phyloP scores from a whole-genome alignment of 495 filamentous ascomycete species.

The Penicillium ucsense region DNA sequence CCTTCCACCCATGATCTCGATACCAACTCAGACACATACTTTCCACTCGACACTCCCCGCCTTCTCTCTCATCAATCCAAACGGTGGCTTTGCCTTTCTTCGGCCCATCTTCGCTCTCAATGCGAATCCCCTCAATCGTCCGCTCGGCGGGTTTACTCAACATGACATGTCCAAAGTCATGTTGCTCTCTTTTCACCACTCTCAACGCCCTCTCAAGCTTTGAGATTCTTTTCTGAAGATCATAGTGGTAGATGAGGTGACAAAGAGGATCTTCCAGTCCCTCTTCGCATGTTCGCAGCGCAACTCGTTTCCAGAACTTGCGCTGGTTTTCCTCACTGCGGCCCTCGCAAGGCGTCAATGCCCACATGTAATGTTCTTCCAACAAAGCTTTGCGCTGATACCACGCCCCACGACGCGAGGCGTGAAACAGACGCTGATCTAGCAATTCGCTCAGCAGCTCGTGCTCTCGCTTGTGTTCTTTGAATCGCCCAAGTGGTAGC shows the following conservation, averaged over 20 bases:
- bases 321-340: constrained; percentile 54
- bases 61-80: constrained; percentile 71
- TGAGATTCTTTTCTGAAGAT: constrained; percentile 81
- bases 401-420: constrained; percentile 78
- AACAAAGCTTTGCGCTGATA: constrained; percentile 91
- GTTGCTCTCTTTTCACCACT: constrained; percentile 77
- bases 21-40: constrained; percentile 88
- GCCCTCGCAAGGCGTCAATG: constrained; percentile 40
- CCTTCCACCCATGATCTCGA: constrained; percentile 77
- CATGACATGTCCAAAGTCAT: constrained; percentile 82
- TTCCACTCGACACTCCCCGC: constrained; percentile 73
- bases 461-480: constrained; percentile 71
- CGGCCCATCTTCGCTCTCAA: constrained; percentile 46
- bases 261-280: constrained; percentile 81
- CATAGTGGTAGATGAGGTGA: constrained; percentile 86
- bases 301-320: constrained; percentile 74
- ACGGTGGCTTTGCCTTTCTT: constrained; percentile 58
- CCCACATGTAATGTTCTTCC: constrained; percentile 90
- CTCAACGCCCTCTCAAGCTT: constrained; percentile 83
- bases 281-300: constrained; percentile 73
- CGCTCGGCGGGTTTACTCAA: constrained; percentile 67
- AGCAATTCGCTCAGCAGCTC: constrained; percentile 67
- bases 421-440: constrained; percentile 72
- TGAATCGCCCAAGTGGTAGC: constrained; percentile 72
- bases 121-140: constrained; percentile 62